A percentile compares a stretch with the other conserved stretches of the same genome.
These are phyloP conservation scores for Alternaria postmessia DNA, from an alignment of 2,329 filamentous ascomycete species.

Conservation along the genomic window DNA sequence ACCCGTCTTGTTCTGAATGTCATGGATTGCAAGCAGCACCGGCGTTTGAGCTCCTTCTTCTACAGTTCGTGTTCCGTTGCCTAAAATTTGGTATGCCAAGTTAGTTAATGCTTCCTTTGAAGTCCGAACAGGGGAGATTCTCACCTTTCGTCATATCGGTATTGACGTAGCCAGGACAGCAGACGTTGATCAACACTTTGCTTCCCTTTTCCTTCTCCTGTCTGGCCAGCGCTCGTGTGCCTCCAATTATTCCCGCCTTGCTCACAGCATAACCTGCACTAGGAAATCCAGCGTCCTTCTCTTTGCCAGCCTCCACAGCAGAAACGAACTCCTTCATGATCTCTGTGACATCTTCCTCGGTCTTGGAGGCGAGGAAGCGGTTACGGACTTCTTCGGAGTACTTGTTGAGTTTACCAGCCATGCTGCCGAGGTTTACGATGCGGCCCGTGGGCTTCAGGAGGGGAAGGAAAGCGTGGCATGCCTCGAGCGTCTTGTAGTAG, in stretches of 20 bases:
- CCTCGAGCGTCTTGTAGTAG: slow-evolving; percentile 61
- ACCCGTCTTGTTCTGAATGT: slow-evolving; percentile 49
- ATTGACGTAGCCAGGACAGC: slow-evolving; percentile 56
- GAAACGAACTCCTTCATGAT: slow-evolving; percentile 61
- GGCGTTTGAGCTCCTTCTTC: slow-evolving; percentile 57
- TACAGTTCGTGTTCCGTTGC: slow-evolving; percentile 49
- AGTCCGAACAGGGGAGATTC: not conserved
- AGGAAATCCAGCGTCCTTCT: slow-evolving; percentile 60
- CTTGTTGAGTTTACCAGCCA: slow-evolving; percentile 55
- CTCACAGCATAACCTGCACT: slow-evolving; percentile 60
- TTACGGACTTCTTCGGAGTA: slow-evolving; percentile 56
- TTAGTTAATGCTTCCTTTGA: not conserved
- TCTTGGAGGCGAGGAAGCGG: slow-evolving; percentile 54
- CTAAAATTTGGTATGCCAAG: not conserved
- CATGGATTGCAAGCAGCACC: slow-evolving; percentile 54
- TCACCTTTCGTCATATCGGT: slow-evolving; percentile 57
- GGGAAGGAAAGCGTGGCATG: slow-evolving; percentile 56
- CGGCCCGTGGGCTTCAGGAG: slow-evolving; percentile 56
- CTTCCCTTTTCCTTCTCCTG: slow-evolving; percentile 46
- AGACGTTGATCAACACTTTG: slow-evolving; percentile 50
- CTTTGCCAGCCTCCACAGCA: slow-evolving; percentile 56
- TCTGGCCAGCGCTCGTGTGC: slow-evolving; percentile 51
- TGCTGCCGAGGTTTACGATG: slow-evolving; percentile 60
- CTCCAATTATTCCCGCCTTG: slow-evolving; percentile 56
- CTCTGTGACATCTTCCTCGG: slow-evolving; percentile 55